Evolutionary conservation across 139 green algal species (phyloP).

Genomic region (Chlorella ohadii): DNA sequence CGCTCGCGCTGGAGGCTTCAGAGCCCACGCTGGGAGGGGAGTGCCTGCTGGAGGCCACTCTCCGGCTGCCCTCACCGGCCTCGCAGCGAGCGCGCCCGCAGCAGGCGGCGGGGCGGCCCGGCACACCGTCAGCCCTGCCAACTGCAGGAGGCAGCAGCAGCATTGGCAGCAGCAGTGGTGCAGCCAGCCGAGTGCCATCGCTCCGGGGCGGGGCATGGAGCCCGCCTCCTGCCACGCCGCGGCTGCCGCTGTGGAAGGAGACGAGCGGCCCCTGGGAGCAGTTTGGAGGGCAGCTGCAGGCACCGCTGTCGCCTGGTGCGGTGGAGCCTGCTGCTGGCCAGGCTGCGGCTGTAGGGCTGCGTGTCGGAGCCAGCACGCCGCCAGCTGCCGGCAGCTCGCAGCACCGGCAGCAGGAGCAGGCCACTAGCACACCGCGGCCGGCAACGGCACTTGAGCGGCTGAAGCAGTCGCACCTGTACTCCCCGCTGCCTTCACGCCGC

Average conservation of each 20-base stretch:
- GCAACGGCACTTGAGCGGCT: neutral
- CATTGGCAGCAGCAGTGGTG: neutral
- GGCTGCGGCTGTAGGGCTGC: neutral
- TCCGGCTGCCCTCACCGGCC: neutral
- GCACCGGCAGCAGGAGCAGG: neutral
- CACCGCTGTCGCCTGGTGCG: neutral
- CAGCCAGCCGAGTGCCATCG: neutral
- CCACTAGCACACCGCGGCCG: neutral
- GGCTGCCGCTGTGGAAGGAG: neutral
- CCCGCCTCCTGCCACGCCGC: neutral
- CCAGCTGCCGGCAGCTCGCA: neutral
- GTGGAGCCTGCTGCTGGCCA: neutral
- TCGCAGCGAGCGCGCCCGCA: neutral
- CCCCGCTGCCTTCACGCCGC: neutral
- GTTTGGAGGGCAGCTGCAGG: neutral
- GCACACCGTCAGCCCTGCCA: neutral
- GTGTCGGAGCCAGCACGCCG: neutral
- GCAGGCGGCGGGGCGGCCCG: neutral
- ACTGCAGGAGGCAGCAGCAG: neutral
- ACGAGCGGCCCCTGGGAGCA: neutral
- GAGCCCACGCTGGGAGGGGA: neutral
- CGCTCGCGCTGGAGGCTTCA: neutral
- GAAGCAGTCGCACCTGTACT: neutral
- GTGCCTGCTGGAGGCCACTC: neutral
- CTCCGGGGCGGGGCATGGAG: neutral